Conservation (phyloP, 768 basidiomycete genomes). For the Leccinum rimulosum region DNA sequence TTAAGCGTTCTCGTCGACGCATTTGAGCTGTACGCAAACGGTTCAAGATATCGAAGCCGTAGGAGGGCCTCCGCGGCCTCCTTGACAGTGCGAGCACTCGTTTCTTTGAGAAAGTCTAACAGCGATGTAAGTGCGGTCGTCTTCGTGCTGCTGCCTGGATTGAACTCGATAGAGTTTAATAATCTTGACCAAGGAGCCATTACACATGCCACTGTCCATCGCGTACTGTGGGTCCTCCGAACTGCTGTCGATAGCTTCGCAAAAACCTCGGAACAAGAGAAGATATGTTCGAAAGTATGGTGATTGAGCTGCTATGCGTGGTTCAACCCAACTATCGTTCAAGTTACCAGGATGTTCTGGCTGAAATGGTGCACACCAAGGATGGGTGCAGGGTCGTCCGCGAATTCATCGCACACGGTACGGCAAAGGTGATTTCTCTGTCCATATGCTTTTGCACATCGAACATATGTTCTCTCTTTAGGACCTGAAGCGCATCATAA, state of each 20-base stretch:
- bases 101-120: conserved; percentile 69
- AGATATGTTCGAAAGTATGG: conserved; percentile 73
- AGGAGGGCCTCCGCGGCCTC: conserved; percentile 48
- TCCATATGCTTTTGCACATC: not conserved
- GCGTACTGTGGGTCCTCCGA: too few relatives aligned
- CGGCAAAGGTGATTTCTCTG: conserved; percentile 63
- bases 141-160: not conserved
- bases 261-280: conserved; percentile 70
- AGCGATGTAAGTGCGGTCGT: conserved; percentile 56
- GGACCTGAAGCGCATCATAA: conserved; percentile 91
- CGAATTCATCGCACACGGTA: conserved; percentile 78
- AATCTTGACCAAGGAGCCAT: conserved; percentile 89
- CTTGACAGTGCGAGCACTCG: conserved; percentile 59
- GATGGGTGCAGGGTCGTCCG: conserved; percentile 88
- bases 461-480: conserved; percentile 21
- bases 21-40: conserved; percentile 81
- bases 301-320: not conserved
- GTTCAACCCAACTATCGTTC: not conserved
- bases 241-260: conserved; percentile 50
- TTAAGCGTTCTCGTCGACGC: conserved; percentile 81
- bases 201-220: conserved; percentile 29
- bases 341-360: conserved; percentile 79
- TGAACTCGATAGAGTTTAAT: conserved; percentile 60
- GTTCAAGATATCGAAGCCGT: too few relatives aligned
- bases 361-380: conserved; percentile 93